These are phyloP conservation scores for Claviceps cyperi DNA, from an alignment of 2,329 filamentous ascomycete species.

Conservation along the genomic window DNA sequence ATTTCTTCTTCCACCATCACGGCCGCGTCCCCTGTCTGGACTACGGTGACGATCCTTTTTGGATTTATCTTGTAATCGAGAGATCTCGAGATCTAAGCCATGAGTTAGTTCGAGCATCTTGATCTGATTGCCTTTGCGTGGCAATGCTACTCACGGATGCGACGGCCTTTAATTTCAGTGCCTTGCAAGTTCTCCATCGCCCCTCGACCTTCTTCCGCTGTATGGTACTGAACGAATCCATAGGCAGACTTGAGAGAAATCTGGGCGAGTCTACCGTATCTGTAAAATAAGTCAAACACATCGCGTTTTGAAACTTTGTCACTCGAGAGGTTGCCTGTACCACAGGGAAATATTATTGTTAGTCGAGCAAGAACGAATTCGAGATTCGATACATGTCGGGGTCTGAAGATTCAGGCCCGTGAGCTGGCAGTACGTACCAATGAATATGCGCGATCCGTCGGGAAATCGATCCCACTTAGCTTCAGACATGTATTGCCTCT, in stretches of 20 bases:
- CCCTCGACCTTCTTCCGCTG: conserved; percentile 54
- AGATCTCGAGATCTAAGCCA: conserved; percentile 66
- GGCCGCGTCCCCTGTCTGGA: conserved; percentile 43
- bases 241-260: conserved; percentile 95
- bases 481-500: conserved; percentile 61
- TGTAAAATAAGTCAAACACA: conserved; percentile 80
- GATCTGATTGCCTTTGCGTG: too few species aligned
- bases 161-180: conserved; percentile 68
- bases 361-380: conserved; percentile 5
- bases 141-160: conserved; percentile 59
- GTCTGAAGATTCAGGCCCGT: conserved; percentile 2
- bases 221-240: conserved; percentile 89
- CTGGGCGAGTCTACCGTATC: conserved; percentile 75
- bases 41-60: conserved; percentile 45
- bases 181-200: conserved; percentile 72
- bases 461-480: conserved; percentile 74
- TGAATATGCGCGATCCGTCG: conserved; percentile 62
- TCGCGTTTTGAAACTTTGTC: conserved; percentile 90
- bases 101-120: neutral
- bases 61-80: conserved; percentile 65
- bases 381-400: neutral
- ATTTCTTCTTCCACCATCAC: conserved; percentile 28
- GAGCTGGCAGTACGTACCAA: conserved; percentile 40
- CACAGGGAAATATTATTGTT: conserved; percentile 10
- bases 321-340: conserved; percentile 70